Conservation (phyloP, 2,329 filamentous ascomycete species). For the Fusarium marasasianum region DNA sequence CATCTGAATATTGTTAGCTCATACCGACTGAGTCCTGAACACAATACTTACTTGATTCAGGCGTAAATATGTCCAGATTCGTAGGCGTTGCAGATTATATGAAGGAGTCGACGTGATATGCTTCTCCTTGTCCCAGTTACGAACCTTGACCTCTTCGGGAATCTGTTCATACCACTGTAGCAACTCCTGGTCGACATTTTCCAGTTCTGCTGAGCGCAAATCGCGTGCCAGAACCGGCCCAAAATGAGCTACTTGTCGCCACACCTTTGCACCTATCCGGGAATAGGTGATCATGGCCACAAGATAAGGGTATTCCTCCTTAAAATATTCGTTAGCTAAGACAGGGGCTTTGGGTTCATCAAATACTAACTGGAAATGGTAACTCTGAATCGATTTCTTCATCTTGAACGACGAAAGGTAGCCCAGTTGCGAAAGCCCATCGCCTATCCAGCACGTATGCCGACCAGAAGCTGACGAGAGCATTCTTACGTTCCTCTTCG, state of each 20-base stretch:
- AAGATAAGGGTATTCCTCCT: constrained; percentile 73
- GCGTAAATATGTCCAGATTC: constrained; percentile 85
- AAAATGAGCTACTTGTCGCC: constrained; percentile 79
- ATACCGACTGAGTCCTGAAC: too few relatives aligned
- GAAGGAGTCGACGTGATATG: constrained; percentile 64
- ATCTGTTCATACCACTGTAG: constrained; percentile 86
- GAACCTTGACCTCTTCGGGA: constrained; percentile 67
- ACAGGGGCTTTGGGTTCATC: neutral
- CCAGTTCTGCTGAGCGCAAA: constrained; percentile 77
- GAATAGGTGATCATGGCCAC: constrained; percentile 88
- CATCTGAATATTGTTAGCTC: constrained; percentile 57
- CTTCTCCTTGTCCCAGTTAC: constrained; percentile 65
- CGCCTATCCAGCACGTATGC: constrained; percentile 85
- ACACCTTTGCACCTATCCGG: constrained; percentile 84
- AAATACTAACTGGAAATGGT: constrained; percentile 75
- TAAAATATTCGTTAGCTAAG: constrained; percentile 23
- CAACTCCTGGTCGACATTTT: constrained; percentile 83
- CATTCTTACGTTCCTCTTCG: constrained; percentile 72
- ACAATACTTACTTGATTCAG: constrained; percentile 72
- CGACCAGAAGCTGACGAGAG: constrained; percentile 83
- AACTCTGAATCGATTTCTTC: constrained; percentile 83
- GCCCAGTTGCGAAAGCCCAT: constrained; percentile 89
- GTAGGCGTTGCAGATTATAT: constrained; percentile 76
- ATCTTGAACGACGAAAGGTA: constrained; percentile 87
- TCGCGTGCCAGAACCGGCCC: constrained; percentile 69